A percentile compares a stretch with the other conserved stretches of the same genome.
These are phyloP conservation scores for Pseudofabraea citricarpa DNA, from an alignment of 2,329 filamentous ascomycete species.

Conservation along the genomic window DNA sequence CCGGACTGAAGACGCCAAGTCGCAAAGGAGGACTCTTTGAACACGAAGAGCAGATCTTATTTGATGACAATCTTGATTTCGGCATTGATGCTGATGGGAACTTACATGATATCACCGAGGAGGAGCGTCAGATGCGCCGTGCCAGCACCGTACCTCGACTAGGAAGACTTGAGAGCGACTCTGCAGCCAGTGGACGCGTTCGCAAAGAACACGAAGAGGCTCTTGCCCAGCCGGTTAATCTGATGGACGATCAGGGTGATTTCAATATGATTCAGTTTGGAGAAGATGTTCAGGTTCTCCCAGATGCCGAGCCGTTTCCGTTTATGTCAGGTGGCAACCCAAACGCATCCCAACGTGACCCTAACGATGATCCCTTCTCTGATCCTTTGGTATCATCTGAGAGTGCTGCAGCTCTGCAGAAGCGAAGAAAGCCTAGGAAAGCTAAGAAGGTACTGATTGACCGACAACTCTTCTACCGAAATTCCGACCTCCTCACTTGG, in stretches of 20 bases:
- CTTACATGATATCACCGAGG: conserved; percentile 40
- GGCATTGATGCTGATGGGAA: conserved; percentile 51
- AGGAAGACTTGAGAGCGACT: conserved; percentile 24
- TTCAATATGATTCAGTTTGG: conserved; percentile 18
- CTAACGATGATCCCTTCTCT: no score
- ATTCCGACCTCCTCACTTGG: conserved; percentile 51
- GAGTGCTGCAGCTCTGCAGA: conserved; percentile 30
- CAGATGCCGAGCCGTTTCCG: conserved; percentile 25
- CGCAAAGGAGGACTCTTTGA: conserved; percentile 23
- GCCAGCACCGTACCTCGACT: conserved; percentile 7
- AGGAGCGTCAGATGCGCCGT: conserved; percentile 16
- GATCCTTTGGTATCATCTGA: background rate
- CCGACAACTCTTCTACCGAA: conserved; percentile 44
- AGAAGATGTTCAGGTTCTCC: conserved; percentile 24
- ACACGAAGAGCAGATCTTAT: conserved; percentile 36
- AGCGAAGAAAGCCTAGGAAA: conserved; percentile 24
- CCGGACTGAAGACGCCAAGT: conserved; percentile 22
- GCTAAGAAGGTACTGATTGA: conserved; percentile 43
- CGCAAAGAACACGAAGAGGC: conserved; percentile 38
- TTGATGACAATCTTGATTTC: conserved; percentile 53
- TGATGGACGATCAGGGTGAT: conserved; percentile 25
- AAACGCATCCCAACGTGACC: background rate
- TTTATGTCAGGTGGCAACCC: conserved; percentile 16
- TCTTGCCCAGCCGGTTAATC: conserved; percentile 17
- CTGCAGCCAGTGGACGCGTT: conserved; percentile 33